Base-by-base conservation (phyloP, 2,329 filamentous ascomycete species). In the Colletotrichum tofieldiae region DNA sequence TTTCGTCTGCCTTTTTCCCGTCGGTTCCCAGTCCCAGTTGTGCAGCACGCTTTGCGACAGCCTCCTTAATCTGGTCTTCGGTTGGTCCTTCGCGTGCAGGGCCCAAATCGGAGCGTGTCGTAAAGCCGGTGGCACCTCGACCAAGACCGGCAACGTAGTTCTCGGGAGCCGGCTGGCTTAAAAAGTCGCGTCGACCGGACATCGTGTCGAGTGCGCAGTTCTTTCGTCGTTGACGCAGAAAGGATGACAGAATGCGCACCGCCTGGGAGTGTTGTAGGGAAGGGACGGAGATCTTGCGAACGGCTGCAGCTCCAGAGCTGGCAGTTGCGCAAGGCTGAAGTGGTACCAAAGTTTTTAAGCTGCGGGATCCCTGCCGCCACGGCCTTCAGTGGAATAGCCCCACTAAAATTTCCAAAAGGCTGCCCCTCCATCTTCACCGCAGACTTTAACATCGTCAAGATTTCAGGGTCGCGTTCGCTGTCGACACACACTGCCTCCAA, bases 21-120 rank as follows among this genome's bases (percentile, higher is more conserved):
- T 89, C 90, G 9, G 90, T 90, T 56, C 82, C 82, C n/a, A 90
- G 81, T 7, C 95, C 96, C 72, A 98, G 89, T 79, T 94, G 91
- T 69, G 94, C 93, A 9, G 96, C 96, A 77, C 97, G 92, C 84
- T 98, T 98, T 60, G 95, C 95, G 77, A 99, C 93, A 74, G 94
- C 95, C 82, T 98, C 96, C 82, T 98, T 98, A 84, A 99, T 98
- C 84, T 98, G 96, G 81, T 99, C 96, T 78, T 98, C 96, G 73
- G 94, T 98, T 60, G 96, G 96, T 20, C 96, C 96, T 85, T 98
- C 96, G 78, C 96, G 91, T 71, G 96, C 96, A 62, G 97, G 96
- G 70, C 97, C 96, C 70, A 99, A 88, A 88, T 99, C 96, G 69
- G 96, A 98, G 78, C 97, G 92, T 51, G 96, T 99, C 20, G 96